phyloP scores from a whole-genome alignment of 1,284 basidiomycete genomes.

The Schizopora paradoxa region DNA sequence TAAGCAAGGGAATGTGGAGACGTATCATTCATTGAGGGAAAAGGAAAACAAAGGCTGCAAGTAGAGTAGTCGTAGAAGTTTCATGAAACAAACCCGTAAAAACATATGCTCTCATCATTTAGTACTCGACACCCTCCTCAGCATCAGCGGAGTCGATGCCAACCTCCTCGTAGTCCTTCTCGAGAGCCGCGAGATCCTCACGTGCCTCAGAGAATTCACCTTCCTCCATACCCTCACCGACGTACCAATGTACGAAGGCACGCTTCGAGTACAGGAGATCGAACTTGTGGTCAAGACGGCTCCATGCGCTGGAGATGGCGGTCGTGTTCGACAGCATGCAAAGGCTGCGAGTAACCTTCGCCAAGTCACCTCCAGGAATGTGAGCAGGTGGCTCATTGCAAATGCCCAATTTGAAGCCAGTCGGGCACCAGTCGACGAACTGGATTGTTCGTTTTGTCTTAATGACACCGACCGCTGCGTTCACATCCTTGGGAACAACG shows the following conservation, averaged over 20 bases:
- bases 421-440: slow-evolving; percentile 98
- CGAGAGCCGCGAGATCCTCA: slow-evolving; percentile 94
- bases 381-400: slow-evolving; percentile 93
- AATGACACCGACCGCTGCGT: slow-evolving; percentile 89
- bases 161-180: slow-evolving; percentile 96
- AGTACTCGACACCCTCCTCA: slow-evolving; percentile 79
- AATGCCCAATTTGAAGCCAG: slow-evolving; percentile 95
- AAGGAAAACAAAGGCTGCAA: no score
- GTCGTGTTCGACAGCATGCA: slow-evolving; percentile 92
- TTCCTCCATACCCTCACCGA: slow-evolving; percentile 99
- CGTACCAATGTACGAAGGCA: slow-evolving; percentile 93
- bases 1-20: slow-evolving; percentile 15
- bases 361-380: slow-evolving; percentile 93
- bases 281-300: slow-evolving; percentile 95
- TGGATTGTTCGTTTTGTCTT: slow-evolving; percentile 98
- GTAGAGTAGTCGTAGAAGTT: no score
- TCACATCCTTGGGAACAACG: slow-evolving; percentile 96
- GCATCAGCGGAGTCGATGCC: slow-evolving; percentile 85
- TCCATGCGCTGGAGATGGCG: slow-evolving; percentile 86
- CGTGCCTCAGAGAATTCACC: slow-evolving; percentile 98
- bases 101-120: no score
- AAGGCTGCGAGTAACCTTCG: slow-evolving; percentile 88
- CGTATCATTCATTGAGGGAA: slow-evolving; percentile 9
- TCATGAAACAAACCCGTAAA: no score
- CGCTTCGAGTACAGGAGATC: slow-evolving; percentile 93